Evolutionary conservation across 495 filamentous ascomycete species (phyloP), one percentile per base, ranked within the genome.

Genomic region (Penicillium flavigenum): DNA sequence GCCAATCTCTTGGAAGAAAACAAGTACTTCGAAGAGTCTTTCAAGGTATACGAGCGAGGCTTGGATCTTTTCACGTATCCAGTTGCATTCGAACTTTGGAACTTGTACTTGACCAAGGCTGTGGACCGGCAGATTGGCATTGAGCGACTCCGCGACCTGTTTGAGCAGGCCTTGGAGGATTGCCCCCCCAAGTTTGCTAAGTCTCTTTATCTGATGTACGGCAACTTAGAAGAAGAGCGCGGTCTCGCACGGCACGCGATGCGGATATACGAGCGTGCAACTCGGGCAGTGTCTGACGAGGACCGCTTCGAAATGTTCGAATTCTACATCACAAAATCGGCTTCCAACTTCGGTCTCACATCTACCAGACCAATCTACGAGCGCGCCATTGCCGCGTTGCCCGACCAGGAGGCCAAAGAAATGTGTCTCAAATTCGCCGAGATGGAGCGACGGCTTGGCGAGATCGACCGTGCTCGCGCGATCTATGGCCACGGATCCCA

Each of bases 361-460:
- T 98, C 94, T 7, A 96, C 94, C n/a, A 81, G 94, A 36, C 86
- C 90, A 1, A 98, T 99, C 69, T 99, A 99, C 77, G 94, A 98
- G 73, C 86, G 91, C 45, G 92, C 93, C 19, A 95, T 99, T 52
- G 86, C 88, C 5, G 88, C 92, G 24, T 78, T 99, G 27, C 94
- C 95, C 0, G 95, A 99, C 70, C 87, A 84, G 64, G 94, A 98
- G 75, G 94, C 94, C 5, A 88, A 89, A 65, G 90, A 95, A 62
- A 99, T 98, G 95, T 98, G 95, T 74, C 84, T 98, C 66, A 98
- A 97, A 69, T 99, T 97, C 60, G 95, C 94, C 9, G 94, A 99
- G 69, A 98, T 98, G 95, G 94, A 99, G 79, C 84, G 95, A 63
- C 72, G 94, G 19, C 84, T 99, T 0, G 94, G 94, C 52, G 94